Conservation (phyloP, 1,139 yeast genomes). For the Geotrichum histeridarum region DNA sequence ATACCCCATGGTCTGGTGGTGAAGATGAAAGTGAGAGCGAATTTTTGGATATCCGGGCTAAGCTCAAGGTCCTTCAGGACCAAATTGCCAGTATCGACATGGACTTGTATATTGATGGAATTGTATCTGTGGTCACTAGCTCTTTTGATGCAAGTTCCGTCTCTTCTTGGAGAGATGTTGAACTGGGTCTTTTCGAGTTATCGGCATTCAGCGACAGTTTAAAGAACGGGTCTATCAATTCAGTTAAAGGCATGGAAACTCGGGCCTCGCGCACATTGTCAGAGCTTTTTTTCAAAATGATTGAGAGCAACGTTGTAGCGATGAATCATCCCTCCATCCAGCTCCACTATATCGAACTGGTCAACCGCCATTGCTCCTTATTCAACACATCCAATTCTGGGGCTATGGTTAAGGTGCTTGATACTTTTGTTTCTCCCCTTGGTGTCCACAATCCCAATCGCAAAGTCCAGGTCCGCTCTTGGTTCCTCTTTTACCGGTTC, state of each 20-base stretch:
- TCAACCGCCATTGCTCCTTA: slow-evolving; percentile 71
- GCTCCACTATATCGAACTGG: slow-evolving; percentile 73
- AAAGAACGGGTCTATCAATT: slow-evolving; percentile 65
- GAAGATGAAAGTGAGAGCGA: slow-evolving; percentile 64
- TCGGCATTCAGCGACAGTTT: slow-evolving; percentile 74
- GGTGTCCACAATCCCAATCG: slow-evolving; percentile 70
- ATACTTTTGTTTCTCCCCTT: slow-evolving; percentile 69
- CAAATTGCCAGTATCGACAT: slow-evolving; percentile 73
- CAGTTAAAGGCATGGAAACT: slow-evolving; percentile 50
- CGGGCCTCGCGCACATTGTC: slow-evolving; percentile 28
- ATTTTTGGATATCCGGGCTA: slow-evolving; percentile 69
- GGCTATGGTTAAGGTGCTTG: slow-evolving; percentile 59
- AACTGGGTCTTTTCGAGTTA: slow-evolving; percentile 79
- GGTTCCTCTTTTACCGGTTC: slow-evolving; percentile 85
- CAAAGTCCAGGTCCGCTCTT: slow-evolving; percentile 71
- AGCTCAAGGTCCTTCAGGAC: slow-evolving; percentile 76
- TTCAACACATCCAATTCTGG: slow-evolving; percentile 48
- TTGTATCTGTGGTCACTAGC: slow-evolving; percentile 61
- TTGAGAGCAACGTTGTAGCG: slow-evolving; percentile 50
- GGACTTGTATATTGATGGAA: slow-evolving; percentile 62
- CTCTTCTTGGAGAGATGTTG: slow-evolving; percentile 66
- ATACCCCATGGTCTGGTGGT: slow-evolving; percentile 47
- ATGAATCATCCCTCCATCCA: slow-evolving; percentile 70
- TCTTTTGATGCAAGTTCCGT: slow-evolving; percentile 40
- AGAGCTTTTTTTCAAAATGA: slow-evolving; percentile 59